phyloP scores from a whole-genome alignment of 1,284 basidiomycete genomes.

The Xerocomus minutiporus region DNA sequence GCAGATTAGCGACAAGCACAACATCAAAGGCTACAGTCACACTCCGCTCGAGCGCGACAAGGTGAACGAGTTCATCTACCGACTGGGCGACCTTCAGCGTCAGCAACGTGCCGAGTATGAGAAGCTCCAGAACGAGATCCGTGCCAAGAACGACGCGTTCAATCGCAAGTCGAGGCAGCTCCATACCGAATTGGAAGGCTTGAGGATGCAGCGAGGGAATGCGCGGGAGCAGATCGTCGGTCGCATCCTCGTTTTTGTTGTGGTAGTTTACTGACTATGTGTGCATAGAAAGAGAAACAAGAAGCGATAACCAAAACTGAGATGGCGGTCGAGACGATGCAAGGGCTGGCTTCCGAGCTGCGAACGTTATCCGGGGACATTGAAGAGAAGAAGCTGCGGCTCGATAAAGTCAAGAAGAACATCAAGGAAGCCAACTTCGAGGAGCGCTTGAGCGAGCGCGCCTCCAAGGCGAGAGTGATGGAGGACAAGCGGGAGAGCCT shows the following conservation, averaged over 20 bases:
- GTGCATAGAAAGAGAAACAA: slow-evolving; percentile 47
- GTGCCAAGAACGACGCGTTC: slow-evolving; percentile 54
- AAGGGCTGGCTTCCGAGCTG: slow-evolving; percentile 55
- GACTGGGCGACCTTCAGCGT: slow-evolving; percentile 55
- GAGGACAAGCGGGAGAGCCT: slow-evolving; percentile 73
- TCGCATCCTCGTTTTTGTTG: neutral
- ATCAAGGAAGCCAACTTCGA: slow-evolving; percentile 67
- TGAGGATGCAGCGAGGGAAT: slow-evolving; percentile 49
- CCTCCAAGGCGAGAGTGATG: slow-evolving; percentile 50
- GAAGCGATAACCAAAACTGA: slow-evolving; percentile 51
- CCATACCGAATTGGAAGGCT: slow-evolving; percentile 48
- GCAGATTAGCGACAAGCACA: slow-evolving; percentile 63
- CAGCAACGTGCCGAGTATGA: slow-evolving; percentile 55
- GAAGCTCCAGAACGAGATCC: slow-evolving; percentile 57
- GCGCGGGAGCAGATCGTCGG: slow-evolving; percentile 63
- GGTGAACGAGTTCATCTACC: slow-evolving; percentile 64
- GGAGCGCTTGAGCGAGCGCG: slow-evolving; percentile 59
- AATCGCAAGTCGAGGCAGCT: slow-evolving; percentile 50
- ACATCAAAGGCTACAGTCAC: slow-evolving; percentile 71
- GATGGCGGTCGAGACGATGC: slow-evolving; percentile 51
- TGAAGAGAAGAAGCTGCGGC: slow-evolving; percentile 58
- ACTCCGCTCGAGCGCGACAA: slow-evolving; percentile 63
- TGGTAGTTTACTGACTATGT: slow-evolving; percentile 4
- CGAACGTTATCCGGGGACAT: slow-evolving; percentile 60
- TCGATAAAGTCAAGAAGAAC: slow-evolving; percentile 55